Percentiles rank a stretch among this genome's conserved stretches.
Conservation (phyloP, 495 filamentous ascomycete species). For the Penicillium ochrochloron region DNA sequence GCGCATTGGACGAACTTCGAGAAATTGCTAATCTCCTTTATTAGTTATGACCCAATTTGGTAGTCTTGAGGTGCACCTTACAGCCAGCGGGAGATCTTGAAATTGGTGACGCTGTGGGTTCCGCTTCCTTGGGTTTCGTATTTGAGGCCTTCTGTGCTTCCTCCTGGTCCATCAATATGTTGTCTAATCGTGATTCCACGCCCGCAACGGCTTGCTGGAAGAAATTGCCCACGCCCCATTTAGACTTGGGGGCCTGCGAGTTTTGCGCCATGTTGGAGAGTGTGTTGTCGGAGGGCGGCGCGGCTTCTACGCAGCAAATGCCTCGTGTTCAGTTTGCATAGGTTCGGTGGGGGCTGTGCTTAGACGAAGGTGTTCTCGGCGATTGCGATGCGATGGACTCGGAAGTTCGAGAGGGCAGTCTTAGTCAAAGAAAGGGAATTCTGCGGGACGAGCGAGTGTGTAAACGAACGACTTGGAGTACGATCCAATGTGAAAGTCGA, state of each 20-base stretch:
- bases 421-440: background rate
- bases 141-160: slow-evolving; percentile 39
- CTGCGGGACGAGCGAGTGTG: background rate
- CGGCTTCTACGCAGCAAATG: slow-evolving; percentile 28
- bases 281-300: slow-evolving; percentile 12
- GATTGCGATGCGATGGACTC: background rate
- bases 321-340: slow-evolving; percentile 34
- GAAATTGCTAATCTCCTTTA: slow-evolving; percentile 48
- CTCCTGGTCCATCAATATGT: slow-evolving; percentile 82
- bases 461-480: slow-evolving; percentile 21
- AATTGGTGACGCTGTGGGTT: slow-evolving; percentile 19
- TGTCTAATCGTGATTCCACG: slow-evolving; percentile 91
- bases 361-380: slow-evolving; percentile 20
- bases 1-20: slow-evolving; percentile 53
- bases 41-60: slow-evolving; percentile 25
- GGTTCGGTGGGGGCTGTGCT: slow-evolving; percentile 28
- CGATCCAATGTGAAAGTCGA: slow-evolving; percentile 10
- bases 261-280: slow-evolving; percentile 44
- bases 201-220: slow-evolving; percentile 90
- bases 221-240: slow-evolving; percentile 69
- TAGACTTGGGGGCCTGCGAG: slow-evolving; percentile 38
- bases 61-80: slow-evolving; percentile 14
- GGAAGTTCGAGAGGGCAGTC: background rate
- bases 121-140: slow-evolving; percentile 29
- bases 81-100: slow-evolving; percentile 28